Base-by-base conservation (phyloP, 1,284 basidiomycete species). In the Cystobasidiaceae sp. region DNA sequence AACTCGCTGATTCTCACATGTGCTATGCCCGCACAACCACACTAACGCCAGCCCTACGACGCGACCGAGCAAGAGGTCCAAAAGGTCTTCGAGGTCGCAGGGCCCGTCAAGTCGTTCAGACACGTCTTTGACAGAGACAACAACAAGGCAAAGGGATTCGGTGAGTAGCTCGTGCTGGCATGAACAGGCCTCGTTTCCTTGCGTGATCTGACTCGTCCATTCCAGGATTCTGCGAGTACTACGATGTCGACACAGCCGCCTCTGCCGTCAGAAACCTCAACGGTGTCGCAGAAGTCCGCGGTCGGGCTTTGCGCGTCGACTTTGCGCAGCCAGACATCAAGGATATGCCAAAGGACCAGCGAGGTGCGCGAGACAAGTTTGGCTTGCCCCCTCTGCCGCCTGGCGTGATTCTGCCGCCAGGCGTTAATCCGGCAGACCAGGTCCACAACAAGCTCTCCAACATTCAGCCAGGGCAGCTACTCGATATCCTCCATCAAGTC, bases 401-500 rank as follows among this genome's bases (percentile, higher is more conserved):
- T 0, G 96, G 94, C n/a, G 82, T 86, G 11, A 84, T 86, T 39
- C 76, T 93, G 0, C 82, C 86, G 3, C 84, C 84, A 3, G 91
- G 91, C n/a, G 81, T 84, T 48, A 86, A 83, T 27, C 80, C 89
- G 9, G 82, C 90, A 58, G 94, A 97, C 76, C 82, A 83, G 49
- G 97, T 98, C 74, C 91, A 85, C 73, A 85, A 90, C 73, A 89
- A 88, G 7, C 82, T 99, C 39, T 93, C 89, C 28, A 85, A 81
- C 11, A 88, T 96, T 79, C 84, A 85, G 61, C 89, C 90, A 0
- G 82, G 81, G 51, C 89, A 97, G 75, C 81, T 97, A 69, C 86
- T 94, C 77, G 94, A 98, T 78, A 89, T 97, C n/a, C 81, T 98
- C 72, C 88, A 88, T 30, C 91, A 97, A 77, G 96, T 97, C 89